A percentile compares a stretch with the other conserved stretches of the same genome.
These are phyloP conservation scores for Alternaria rosae DNA, from an alignment of 2,329 filamentous ascomycete species.

Conservation along the genomic window DNA sequence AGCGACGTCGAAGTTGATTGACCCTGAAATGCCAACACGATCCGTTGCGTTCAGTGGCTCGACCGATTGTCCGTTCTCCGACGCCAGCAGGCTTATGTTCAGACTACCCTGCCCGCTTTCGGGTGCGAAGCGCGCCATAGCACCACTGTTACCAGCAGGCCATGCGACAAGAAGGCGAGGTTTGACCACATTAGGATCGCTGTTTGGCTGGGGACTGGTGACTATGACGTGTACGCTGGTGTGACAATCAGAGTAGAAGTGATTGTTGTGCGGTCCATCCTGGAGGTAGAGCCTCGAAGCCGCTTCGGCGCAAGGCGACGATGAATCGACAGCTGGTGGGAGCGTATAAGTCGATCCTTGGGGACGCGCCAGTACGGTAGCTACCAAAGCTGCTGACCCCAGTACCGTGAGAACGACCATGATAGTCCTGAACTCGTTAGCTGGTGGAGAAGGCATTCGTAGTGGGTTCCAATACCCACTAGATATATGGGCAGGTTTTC, in stretches of 20 bases:
- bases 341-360: neutral
- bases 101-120: slow-evolving; percentile 63
- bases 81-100: slow-evolving; percentile 61
- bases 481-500: fast-evolving
- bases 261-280: slow-evolving; percentile 69
- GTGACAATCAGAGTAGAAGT: slow-evolving; percentile 71
- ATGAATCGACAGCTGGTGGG: neutral
- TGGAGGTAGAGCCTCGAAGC: slow-evolving; percentile 54
- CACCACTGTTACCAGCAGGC: slow-evolving; percentile 71
- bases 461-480: no score
- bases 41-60: slow-evolving; percentile 54
- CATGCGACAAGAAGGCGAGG: slow-evolving; percentile 68
- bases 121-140: slow-evolving; percentile 64
- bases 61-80: slow-evolving; percentile 54
- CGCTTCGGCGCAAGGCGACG: slow-evolving; percentile 15
- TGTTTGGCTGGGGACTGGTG: slow-evolving; percentile 63
- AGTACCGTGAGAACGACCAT: neutral
- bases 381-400: neutral
- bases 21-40: slow-evolving; percentile 62
- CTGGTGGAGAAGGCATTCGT: no score
- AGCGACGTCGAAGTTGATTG: slow-evolving; percentile 65
- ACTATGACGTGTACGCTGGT: slow-evolving; percentile 66
- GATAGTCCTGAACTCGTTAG: neutral
- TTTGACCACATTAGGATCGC: slow-evolving; percentile 62
- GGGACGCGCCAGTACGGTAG: neutral